These are phyloP conservation scores for Phyllosticta citribraziliensis DNA, from an alignment of 2,329 filamentous ascomycete species.

Conservation along the genomic window DNA sequence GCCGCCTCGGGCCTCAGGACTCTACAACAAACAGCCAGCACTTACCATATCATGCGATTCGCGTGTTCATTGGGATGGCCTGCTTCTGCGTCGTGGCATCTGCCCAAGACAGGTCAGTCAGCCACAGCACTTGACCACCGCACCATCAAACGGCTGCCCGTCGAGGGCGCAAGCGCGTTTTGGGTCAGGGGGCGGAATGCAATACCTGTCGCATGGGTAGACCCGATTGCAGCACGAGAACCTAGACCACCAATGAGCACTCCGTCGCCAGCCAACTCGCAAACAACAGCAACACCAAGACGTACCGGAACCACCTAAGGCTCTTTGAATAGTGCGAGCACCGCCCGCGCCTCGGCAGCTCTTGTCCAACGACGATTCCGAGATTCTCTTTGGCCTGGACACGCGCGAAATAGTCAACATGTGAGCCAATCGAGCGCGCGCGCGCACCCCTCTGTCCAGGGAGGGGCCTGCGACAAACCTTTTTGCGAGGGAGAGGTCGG, in stretches of 20 bases:
- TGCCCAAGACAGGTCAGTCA: conserved; percentile 1
- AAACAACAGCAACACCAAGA: background rate
- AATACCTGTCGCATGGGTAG: conserved; percentile 46
- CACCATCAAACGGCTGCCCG: conserved; percentile 37
- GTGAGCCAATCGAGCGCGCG: background rate
- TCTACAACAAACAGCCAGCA: conserved; percentile 3
- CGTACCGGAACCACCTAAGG: conserved; percentile 46
- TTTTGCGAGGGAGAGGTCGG: conserved; percentile 11
- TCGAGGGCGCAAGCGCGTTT: conserved; percentile 16
- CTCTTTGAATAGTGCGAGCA: conserved; percentile 46
- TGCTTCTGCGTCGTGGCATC: conserved; percentile 63
- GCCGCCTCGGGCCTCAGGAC: background rate
- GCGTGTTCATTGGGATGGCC: conserved; percentile 74
- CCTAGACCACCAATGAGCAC: conserved; percentile 20
- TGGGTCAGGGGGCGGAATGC: background rate
- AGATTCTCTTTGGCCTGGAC: conserved; percentile 33
- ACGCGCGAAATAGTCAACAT: background rate
- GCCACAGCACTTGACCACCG: conserved; percentile 22
- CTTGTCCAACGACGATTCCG: conserved; percentile 45
- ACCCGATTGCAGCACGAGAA: conserved; percentile 50
- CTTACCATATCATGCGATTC: conserved; percentile 67
- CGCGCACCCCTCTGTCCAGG: background rate
- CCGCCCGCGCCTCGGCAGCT: conserved; percentile 43
- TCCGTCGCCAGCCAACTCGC: background rate
- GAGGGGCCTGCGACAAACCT: conserved; percentile 6